phyloP scores from a whole-genome alignment of 805 yeast genomes.

The Cyberlindnera amylophila region DNA sequence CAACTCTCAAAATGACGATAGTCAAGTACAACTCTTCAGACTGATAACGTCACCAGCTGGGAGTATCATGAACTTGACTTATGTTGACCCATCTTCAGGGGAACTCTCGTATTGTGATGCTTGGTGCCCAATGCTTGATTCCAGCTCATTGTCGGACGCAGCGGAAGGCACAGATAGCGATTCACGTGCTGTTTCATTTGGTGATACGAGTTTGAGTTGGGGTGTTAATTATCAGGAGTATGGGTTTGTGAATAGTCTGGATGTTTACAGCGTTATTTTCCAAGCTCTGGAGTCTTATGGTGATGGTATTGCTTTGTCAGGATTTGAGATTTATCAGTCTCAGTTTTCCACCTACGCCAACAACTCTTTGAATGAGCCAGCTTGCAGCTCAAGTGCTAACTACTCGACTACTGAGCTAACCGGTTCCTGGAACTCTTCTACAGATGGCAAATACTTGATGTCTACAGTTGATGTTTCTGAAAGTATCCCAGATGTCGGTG shows the following conservation, averaged over 20 bases:
- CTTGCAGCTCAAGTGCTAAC: conserved; percentile 35
- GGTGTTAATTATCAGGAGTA: conserved; percentile 67
- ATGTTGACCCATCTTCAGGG: conserved; percentile 69
- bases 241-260: conserved; percentile 66
- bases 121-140: conserved; percentile 69
- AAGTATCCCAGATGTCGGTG: conserved; percentile 34
- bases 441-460: conserved; percentile 35
- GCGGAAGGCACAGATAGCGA: conserved; percentile 7
- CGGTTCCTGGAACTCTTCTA: conserved; percentile 30
- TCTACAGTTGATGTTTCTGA: conserved; percentile 30
- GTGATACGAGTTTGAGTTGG: conserved; percentile 35
- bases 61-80: conserved; percentile 90
- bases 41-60: conserved; percentile 72
- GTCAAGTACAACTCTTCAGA: conserved; percentile 59
- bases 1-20: conserved; percentile 46
- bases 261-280: conserved; percentile 57
- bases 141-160: conserved; percentile 30
- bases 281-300: conserved; percentile 70
- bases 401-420: conserved; percentile 29
- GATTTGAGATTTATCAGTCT: conserved; percentile 64
- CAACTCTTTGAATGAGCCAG: conserved; percentile 62
- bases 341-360: conserved; percentile 65
- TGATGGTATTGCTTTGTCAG: conserved; percentile 59
- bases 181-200: conserved; percentile 20
- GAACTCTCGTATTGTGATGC: conserved; percentile 72